A percentile compares a stretch with the other conserved stretches of the same genome.
phyloP scores from a whole-genome alignment of 257 asterid genomes.

The Penstemon eatonii region DNA sequence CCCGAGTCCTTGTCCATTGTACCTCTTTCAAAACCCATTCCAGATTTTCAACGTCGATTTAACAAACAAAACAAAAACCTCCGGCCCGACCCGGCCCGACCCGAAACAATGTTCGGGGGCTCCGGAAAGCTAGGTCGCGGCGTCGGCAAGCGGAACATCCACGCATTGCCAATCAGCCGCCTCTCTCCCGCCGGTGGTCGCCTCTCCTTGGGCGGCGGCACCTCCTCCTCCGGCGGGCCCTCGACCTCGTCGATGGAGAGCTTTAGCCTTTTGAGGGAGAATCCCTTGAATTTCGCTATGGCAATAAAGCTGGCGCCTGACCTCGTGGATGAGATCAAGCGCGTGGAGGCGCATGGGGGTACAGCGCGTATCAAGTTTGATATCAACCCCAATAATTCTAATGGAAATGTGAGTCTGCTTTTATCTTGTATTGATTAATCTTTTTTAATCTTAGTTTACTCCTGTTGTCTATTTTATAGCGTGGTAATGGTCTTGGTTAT shows the following conservation, averaged over 20 bases:
- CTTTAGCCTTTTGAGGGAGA: constrained; percentile 74
- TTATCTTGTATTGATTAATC: too few relatives aligned
- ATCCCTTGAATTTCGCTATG: constrained; percentile 85
- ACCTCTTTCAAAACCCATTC: constrained; percentile 23
- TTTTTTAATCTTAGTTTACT: too few relatives aligned
- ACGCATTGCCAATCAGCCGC: constrained; percentile 63
- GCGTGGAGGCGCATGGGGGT: constrained; percentile 78
- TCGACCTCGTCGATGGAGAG: constrained; percentile 56
- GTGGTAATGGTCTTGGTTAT: too few relatives aligned
- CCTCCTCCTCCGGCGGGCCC: constrained; percentile 35
- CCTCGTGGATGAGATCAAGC: constrained; percentile 99
- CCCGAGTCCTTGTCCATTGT: too few relatives aligned
- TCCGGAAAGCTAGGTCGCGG: constrained; percentile 78
- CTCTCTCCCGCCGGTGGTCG: constrained; percentile 46
- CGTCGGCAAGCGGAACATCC: constrained; percentile 64
- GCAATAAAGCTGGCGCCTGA: constrained; percentile 79
- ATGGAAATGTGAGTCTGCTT: constrained; percentile 71
- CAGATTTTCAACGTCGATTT: constrained; percentile 19
- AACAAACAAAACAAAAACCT: not conserved
- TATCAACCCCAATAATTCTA: constrained; percentile 64
- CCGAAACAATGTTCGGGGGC: constrained; percentile 61
- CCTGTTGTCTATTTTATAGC: too few relatives aligned
- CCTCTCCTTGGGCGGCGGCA: constrained; percentile 53
- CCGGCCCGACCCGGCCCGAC: constrained; percentile 7
- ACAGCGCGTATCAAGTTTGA: constrained; percentile 79